A percentile compares a stretch with the other conserved stretches of the same genome.
These are phyloP conservation scores for Biscutella auriculata DNA, from an alignment of 441 rosid genomes.

Conservation along the genomic window DNA sequence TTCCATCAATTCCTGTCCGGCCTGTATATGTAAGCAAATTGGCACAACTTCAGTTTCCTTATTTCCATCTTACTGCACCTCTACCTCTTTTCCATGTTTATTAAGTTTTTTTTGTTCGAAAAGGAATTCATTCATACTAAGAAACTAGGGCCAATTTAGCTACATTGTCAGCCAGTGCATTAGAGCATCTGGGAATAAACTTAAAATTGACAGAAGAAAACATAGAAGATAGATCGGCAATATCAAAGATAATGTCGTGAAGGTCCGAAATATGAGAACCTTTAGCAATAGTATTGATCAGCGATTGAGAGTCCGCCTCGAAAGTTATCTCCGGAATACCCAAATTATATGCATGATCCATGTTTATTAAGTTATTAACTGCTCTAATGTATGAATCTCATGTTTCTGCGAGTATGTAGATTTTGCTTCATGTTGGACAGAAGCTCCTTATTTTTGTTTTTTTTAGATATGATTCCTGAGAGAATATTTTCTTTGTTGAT, in stretches of 20 bases:
- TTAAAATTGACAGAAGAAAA: too few relatives aligned
- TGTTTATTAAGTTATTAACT: not conserved
- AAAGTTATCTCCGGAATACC: too few relatives aligned
- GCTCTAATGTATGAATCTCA: not conserved
- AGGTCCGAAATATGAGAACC: too few relatives aligned
- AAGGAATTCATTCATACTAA: too few relatives aligned
- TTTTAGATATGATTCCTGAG: not conserved
- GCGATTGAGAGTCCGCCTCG: too few relatives aligned
- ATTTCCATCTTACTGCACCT: not conserved
- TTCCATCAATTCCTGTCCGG: slow-evolving; percentile 73
- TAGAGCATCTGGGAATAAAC: too few relatives aligned
- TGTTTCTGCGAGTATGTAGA: not conserved
- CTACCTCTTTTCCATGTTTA: not conserved
- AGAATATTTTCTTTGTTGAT: not conserved
- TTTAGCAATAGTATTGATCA: too few relatives aligned
- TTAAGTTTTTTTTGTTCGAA: not conserved
- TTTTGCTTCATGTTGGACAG: slow-evolving; percentile 2
- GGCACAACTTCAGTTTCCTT: slow-evolving; percentile 4
- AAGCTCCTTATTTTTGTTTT: not conserved
- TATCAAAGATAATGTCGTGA: too few relatives aligned
- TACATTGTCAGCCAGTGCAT: too few relatives aligned
- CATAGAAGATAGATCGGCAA: too few relatives aligned
- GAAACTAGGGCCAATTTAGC: too few relatives aligned
- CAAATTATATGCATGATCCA: too few relatives aligned
- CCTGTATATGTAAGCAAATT: slow-evolving; percentile 64